A percentile compares a stretch with the other conserved stretches of the same genome.
Evolutionary conservation across 192 early-diverging fungal species (phyloP).

Genomic region (Coemansia sp.): DNA sequence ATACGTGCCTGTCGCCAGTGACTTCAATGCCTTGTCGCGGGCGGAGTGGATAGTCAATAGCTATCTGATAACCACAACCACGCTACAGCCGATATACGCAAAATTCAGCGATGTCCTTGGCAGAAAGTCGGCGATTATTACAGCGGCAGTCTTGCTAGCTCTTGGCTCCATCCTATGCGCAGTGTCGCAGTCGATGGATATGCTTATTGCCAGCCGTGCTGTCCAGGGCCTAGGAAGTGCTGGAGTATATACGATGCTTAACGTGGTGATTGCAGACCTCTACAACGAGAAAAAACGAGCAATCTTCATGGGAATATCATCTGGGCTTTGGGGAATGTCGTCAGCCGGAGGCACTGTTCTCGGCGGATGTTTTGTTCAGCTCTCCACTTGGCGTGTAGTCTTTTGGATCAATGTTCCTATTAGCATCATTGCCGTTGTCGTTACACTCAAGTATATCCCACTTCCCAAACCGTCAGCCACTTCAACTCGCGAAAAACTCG

Average conservation of each 20-base stretch:
- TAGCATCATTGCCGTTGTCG: conserved; percentile 63
- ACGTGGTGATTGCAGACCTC: conserved; percentile 87
- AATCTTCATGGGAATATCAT: conserved; percentile 81
- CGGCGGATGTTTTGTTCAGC: conserved; percentile 83
- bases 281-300: conserved; percentile 77
- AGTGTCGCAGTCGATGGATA: conserved; percentile 62
- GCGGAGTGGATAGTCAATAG: conserved; percentile 84
- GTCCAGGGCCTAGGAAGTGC: conserved; percentile 87
- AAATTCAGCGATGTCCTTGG: conserved; percentile 92
- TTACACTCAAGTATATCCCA: conserved; percentile 62
- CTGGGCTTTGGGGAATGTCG: conserved; percentile 76
- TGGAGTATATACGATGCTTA: conserved; percentile 71
- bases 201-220: conserved; percentile 75
- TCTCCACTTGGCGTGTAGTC: conserved; percentile 63
- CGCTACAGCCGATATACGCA: conserved; percentile 71
- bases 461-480: conserved; percentile 60
- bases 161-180: conserved; percentile 84
- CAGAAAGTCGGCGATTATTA: conserved; percentile 72
- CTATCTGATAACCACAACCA: conserved; percentile 69
- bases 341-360: conserved; percentile 82
- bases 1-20: conserved; percentile 70
- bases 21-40: conserved; percentile 69
- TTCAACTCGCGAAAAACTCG: conserved; percentile 59
- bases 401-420: conserved; percentile 89
- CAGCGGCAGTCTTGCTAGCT: conserved; percentile 75